phyloP scores from a whole-genome alignment of 2,329 filamentous ascomycete genomes.

The Verticillium alfalfae region DNA sequence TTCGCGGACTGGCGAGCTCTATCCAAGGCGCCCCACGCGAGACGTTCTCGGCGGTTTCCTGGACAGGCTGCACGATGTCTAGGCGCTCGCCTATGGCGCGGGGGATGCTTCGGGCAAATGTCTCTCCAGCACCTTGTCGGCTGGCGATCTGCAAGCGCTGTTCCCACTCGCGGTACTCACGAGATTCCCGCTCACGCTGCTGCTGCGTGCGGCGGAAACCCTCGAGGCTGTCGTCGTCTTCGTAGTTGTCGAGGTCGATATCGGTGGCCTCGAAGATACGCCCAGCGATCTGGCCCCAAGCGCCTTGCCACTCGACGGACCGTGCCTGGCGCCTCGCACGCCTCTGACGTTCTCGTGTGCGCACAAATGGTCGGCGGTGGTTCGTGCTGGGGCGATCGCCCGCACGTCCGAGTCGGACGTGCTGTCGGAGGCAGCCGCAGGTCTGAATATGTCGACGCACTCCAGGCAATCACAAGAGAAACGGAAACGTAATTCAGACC shows the following conservation, averaged over 20 bases:
- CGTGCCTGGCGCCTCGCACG: conserved; percentile 57
- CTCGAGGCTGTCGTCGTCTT: conserved; percentile 60
- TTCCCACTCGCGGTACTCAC: conserved; percentile 70
- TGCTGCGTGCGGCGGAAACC: conserved; percentile 48
- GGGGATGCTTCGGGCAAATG: conserved; percentile 61
- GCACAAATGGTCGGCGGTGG: conserved; percentile 33
- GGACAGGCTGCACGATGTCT: conserved; percentile 42
- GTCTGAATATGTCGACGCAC: conserved; percentile 52
- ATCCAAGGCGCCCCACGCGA: conserved; percentile 88
- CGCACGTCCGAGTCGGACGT: conserved; percentile 5
- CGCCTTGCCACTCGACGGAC: conserved; percentile 81
- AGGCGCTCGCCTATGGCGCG: conserved; percentile 56
- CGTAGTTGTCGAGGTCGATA: conserved; percentile 79
- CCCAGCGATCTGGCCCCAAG: conserved; percentile 64
- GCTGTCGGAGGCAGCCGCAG: conserved; percentile 2
- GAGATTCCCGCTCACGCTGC: conserved; percentile 45
- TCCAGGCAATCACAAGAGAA: conserved; percentile 81
- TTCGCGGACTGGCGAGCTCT: conserved; percentile 68
- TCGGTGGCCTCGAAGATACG: conserved; percentile 63
- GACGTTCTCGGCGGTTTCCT: conserved; percentile 72
- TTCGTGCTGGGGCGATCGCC: conserved; percentile 4
- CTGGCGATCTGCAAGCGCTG: conserved; percentile 77
- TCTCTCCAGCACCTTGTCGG: conserved; percentile 67
- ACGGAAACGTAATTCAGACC: conserved; percentile 75
- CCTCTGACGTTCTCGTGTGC: conserved; percentile 54